Conservation (phyloP, 768 basidiomycete species). For the Lentinula boryana region DNA sequence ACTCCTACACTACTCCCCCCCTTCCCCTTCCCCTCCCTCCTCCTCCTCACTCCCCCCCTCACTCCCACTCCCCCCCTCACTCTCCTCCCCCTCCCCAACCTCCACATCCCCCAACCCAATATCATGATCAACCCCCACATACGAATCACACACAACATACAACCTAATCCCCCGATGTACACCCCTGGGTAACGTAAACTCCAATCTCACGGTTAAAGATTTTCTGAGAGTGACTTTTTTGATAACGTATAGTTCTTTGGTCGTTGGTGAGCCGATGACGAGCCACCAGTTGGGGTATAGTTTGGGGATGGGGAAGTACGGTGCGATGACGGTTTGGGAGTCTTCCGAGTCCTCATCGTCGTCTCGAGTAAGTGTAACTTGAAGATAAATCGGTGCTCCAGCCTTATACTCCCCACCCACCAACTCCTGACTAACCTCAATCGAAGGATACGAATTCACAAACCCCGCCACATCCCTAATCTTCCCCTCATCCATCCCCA, state of each 20-base stretch:
- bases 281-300: constrained; percentile 98
- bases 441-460: constrained; percentile 95
- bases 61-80: constrained; percentile 58
- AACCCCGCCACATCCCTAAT: constrained; percentile 94
- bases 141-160: constrained; percentile 91
- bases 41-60: constrained; percentile 60
- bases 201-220: too few relatives aligned
- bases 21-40: too few relatives aligned
- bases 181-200: constrained; percentile 85
- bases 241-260: constrained; percentile 75
- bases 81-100: constrained; percentile 88
- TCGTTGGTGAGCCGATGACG: constrained; percentile 80
- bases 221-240: too few relatives aligned
- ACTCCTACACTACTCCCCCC: too few relatives aligned
- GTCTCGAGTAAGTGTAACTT: constrained; percentile 77
- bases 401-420: constrained; percentile 84
- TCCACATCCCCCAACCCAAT: constrained; percentile 77
- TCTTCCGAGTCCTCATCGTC: constrained; percentile 65
- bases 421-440: constrained; percentile 87
- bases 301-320: constrained; percentile 75
- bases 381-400: constrained; percentile 74
- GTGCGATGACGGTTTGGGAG: constrained; percentile 81
- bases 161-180: constrained; percentile 75
- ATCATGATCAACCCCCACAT: constrained; percentile 89
- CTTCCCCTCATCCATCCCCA: constrained; percentile 81